Percentiles rank a stretch among this genome's conserved stretches.
These are phyloP conservation scores for Trifolium pratense DNA, from an alignment of 306 rosid genomes.

Conservation along the genomic window DNA sequence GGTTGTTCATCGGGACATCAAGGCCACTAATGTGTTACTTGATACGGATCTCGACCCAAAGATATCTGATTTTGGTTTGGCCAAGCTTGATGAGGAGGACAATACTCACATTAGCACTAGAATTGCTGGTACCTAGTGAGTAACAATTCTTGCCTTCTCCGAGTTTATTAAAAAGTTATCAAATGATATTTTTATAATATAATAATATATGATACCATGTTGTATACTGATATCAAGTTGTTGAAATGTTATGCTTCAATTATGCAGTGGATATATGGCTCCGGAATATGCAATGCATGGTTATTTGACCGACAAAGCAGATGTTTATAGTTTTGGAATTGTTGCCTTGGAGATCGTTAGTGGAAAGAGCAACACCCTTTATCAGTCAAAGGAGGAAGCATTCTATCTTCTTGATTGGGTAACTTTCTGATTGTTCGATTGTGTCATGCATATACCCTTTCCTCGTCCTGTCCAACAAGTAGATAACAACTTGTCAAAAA, in stretches of 20 bases:
- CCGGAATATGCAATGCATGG: slow-evolving; percentile 72
- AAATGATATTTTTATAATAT: background rate
- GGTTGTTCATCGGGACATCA: slow-evolving; percentile 70
- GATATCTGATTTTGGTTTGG: slow-evolving; percentile 65
- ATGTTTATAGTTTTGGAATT: slow-evolving; percentile 76
- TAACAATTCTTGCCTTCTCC: background rate
- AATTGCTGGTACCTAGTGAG: slow-evolving; percentile 56
- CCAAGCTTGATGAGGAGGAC: slow-evolving; percentile 60
- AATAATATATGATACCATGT: slow-evolving; percentile 1
- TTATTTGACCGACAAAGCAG: slow-evolving; percentile 74
- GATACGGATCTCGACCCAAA: slow-evolving; percentile 50
- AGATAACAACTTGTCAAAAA: background rate
- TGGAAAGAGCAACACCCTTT: slow-evolving; percentile 48
- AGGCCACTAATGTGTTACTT: slow-evolving; percentile 55
- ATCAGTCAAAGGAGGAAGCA: slow-evolving; percentile 41
- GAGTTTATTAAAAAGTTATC: background rate
- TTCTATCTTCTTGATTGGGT: slow-evolving; percentile 54
- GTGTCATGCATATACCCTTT: too few species aligned
- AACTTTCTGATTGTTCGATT: too few species aligned
- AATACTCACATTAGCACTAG: slow-evolving; percentile 56
- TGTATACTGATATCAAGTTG: slow-evolving; percentile 3
- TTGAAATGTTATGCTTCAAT: background rate
- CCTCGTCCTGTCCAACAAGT: background rate
- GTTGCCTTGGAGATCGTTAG: slow-evolving; percentile 58
- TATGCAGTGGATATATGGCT: slow-evolving; percentile 52